A percentile compares a stretch with the other conserved stretches of the same genome.
Conservation (phyloP, 73 alveolate genomes). For the Breviolum minutum region DNA sequence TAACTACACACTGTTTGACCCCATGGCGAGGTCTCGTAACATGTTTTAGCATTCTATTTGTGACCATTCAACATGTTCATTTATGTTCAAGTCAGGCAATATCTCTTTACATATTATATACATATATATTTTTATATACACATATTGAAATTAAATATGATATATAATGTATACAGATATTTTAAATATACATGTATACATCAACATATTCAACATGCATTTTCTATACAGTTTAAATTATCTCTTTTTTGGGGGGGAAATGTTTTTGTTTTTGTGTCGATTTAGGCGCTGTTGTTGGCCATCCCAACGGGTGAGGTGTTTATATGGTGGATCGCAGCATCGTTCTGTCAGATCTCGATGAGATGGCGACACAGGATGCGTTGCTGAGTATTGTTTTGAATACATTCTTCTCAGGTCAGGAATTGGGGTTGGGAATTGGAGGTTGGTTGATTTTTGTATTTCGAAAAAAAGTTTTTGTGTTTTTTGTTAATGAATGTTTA, state of each 20-base stretch:
- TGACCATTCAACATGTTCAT: too few relatives aligned
- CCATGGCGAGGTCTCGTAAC: too few relatives aligned
- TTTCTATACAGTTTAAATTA: too few relatives aligned
- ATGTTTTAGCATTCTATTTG: too few relatives aligned
- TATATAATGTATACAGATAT: too few relatives aligned
- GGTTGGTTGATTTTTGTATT: neutral
- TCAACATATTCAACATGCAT: too few relatives aligned
- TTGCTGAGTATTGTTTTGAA: conserved; percentile 16
- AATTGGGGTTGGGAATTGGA: neutral
- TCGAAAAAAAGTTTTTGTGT: neutral
- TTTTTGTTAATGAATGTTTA: neutral
- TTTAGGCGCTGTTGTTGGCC: neutral
- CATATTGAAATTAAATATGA: too few relatives aligned
- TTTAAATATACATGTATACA: too few relatives aligned
- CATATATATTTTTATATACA: too few relatives aligned
- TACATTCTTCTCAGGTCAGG: conserved; percentile 36
- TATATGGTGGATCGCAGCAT: conserved; percentile 55
- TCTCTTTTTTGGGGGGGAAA: neutral
- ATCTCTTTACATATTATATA: too few relatives aligned
- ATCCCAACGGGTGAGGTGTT: neutral
- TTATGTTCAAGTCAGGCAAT: too few relatives aligned
- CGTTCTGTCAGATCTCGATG: conserved; percentile 36
- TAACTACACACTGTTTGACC: too few relatives aligned
- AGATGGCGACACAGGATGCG: conserved; percentile 56
- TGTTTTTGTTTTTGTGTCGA: neutral